Base-by-base conservation (phyloP, 768 basidiomycete species). In the Chalciporus pseudorubinellus region DNA sequence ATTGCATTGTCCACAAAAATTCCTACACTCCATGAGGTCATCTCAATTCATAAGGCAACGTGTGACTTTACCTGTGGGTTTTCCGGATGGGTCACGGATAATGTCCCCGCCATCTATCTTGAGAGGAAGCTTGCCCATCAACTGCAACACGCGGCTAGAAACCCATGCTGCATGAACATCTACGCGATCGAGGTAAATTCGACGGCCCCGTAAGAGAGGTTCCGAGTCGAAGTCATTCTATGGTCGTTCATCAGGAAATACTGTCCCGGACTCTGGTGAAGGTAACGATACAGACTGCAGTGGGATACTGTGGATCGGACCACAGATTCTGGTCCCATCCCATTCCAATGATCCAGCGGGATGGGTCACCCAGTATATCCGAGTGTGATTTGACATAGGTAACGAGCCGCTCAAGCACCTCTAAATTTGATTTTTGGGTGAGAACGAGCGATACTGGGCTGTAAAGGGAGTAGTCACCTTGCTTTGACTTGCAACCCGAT, bases 271-370 rank as follows among this genome's bases (percentile, higher is more conserved):
- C 6, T 10, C 0, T 6, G 14, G 20, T 20, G 24, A 77, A 22
- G 29, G 33, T 10, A 45, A 78, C 21, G 29, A 19, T 3, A 63
- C 65, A 19, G 59, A 90, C 92, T 1, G 89, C 84, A 28, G 78
- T 83, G 3, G 92, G 92, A 56, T 92, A 94, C 20, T 74, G 63
- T 9, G 73, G 66, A 11, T 72, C 75, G 7, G 76, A 56, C 89
- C 89, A 92, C 51, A 79, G 76, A 1, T 88, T 95, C 68, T 98
- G 93, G 62, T 98, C 91, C 94, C 95, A 98, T 5, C 95, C 95
- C 74, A 87, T 80, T 11, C 92, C 94, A 58, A 84, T 74, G 38
- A 97, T 80, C 91, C 92, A 97, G 6, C 62, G 71, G 3, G 76
- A 70, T 3, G 70, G 72, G 60, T 89, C 78, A 3, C 75, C 63